Percentiles rank a stretch among this genome's conserved stretches.
Conservation (phyloP, 495 filamentous ascomycete genomes). For the Darksidea phi region DNA sequence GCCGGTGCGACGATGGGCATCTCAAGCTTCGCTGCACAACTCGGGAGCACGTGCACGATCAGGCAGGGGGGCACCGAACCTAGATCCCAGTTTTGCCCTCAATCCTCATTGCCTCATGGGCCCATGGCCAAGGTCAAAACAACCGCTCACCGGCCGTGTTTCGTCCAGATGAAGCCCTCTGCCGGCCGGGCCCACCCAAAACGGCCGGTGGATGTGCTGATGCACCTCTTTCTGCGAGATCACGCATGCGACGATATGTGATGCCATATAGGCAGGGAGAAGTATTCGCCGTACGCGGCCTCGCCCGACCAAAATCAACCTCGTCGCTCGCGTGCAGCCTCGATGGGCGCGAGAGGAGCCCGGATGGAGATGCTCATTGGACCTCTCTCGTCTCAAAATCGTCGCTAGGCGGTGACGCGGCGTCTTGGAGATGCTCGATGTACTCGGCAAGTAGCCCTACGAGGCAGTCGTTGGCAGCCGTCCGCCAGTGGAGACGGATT, state of each 20-base stretch:
- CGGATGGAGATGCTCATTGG: no score
- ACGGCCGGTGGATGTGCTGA: not conserved
- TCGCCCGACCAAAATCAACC: not conserved
- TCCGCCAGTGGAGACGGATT: no score
- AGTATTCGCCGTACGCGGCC: not conserved
- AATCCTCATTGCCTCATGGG: not conserved
- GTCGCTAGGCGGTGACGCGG: no score
- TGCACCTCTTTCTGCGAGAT: not conserved
- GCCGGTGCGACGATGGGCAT: no score
- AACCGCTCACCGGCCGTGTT: not conserved
- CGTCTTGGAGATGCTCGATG: no score
- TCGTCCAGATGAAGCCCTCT: not conserved
- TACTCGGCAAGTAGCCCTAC: no score
- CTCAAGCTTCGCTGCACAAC: no score
- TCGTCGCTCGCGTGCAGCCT: not conserved
- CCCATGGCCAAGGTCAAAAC: not conserved
- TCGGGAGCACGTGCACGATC: no score
- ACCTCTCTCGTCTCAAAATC: no score
- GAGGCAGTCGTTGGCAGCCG: no score
- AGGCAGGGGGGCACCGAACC: no score
- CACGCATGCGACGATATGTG: conserved; percentile 5
- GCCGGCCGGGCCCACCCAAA: not conserved
- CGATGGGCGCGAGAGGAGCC: no score
- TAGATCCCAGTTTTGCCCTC: not conserved
- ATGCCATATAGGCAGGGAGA: conserved; percentile 2